Base-by-base conservation (phyloP, 768 basidiomycete genomes). In the Russula brevipes region DNA sequence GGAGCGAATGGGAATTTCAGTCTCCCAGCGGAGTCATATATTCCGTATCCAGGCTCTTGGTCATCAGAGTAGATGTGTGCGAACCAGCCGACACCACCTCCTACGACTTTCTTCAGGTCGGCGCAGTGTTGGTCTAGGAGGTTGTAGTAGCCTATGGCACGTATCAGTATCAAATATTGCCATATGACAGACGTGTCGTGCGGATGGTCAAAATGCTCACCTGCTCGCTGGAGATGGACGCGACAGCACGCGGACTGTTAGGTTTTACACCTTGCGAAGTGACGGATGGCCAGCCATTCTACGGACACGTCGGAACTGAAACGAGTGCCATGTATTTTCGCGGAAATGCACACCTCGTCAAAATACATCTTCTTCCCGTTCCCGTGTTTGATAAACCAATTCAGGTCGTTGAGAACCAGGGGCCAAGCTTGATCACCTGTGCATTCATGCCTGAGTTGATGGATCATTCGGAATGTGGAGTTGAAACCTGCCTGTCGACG, bases 71-170 rank as follows among this genome's bases (percentile, higher is more conserved):
- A 90, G 59, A 90, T 85, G 70, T 91, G 89, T 24, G 87, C 87
- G 68, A 91, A 91, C 89, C 89, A 91, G 16, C 88, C 87, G 35
- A 90, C 76, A n/a, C 88, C 88, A 35, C 87, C 88, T 3, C 81
- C 82, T 8, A 74, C 71, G 33, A 82, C 81, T 0, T 67, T 70
- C 73, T 91, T 91, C 69, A 91, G 78, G 69, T 84, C 78, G 11
- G 75, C 70, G 69, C 89, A 91, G 57, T 87, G 80, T 4, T 76
- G 72, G 66, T 91, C 87, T 14, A 91, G 80, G 17, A 91, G 72
- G n/a, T 73, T 73, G 65, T 77, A 89, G 69, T 90, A 91, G 80
- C 82, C 84, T 89, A 65, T 14, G 19, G 44, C 30, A 31, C 4
- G 9, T 11, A 31, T 60, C 16, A 65, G 24, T 24, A 24, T 24